Conservation (phyloP, 139 green algal genomes). For the Raphidocelis subcapitata region DNA sequence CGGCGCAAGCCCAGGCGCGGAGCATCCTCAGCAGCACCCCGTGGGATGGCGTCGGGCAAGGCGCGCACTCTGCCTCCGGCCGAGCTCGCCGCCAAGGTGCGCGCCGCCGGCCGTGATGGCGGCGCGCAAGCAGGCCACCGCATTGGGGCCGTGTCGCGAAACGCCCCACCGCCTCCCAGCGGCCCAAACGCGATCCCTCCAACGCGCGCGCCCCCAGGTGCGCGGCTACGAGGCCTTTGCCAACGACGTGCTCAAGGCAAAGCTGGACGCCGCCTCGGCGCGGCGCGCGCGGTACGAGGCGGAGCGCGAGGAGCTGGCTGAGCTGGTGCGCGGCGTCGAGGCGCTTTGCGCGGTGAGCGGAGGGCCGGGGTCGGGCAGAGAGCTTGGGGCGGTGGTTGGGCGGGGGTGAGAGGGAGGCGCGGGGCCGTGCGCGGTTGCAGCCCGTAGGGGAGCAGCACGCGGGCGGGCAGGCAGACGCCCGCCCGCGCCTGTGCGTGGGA, state of each 20-base stretch:
- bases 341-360: conserved; percentile 12
- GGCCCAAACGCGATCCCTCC: too few species aligned
- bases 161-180: too few species aligned
- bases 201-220: conserved; percentile 18
- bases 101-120: too few species aligned
- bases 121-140: too few species aligned
- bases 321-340: conserved; percentile 20
- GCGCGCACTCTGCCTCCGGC: too few species aligned
- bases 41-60: too few species aligned
- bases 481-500: neutral
- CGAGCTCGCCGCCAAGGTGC: too few species aligned
- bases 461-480: neutral
- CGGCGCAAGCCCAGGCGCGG: too few species aligned
- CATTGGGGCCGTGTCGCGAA: too few species aligned
- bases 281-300: conserved; percentile 1
- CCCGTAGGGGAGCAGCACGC: neutral
- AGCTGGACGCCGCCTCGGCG: conserved; percentile 16
- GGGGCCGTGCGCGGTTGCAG: too few species aligned
- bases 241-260: conserved; percentile 23
- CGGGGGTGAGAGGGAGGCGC: too few species aligned
- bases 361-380: neutral
- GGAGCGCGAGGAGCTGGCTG: conserved; percentile 20
- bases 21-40: too few species aligned
- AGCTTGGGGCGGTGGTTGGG: neutral
- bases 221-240: conserved; percentile 29